phyloP scores from a whole-genome alignment of 2,329 filamentous ascomycete species.

The Monosporascus sp. region DNA sequence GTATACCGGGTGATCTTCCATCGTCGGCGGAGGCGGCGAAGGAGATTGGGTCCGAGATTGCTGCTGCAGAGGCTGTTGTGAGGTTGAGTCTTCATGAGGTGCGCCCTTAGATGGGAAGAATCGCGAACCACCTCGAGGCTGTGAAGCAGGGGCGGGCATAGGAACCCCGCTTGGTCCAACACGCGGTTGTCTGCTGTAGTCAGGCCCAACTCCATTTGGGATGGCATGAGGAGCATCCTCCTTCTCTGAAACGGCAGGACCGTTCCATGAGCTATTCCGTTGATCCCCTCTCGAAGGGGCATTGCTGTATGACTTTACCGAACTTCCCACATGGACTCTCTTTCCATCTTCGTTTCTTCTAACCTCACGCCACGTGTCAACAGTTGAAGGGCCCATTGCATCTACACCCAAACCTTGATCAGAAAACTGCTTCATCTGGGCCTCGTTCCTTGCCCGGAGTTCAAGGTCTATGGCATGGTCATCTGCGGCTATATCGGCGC shows the following conservation, averaged over 20 bases:
- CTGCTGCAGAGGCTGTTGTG: conserved; percentile 23
- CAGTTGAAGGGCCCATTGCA: conserved; percentile 42
- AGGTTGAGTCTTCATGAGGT: conserved; percentile 31
- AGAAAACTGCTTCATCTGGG: conserved; percentile 39
- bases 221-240: conserved; percentile 18
- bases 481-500: conserved; percentile 20
- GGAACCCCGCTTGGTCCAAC: conserved; percentile 7
- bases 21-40: conserved; percentile 67
- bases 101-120: conserved; percentile 56
- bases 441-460: conserved; percentile 31
- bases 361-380: conserved; percentile 45
- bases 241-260: background rate
- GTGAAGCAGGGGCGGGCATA: conserved; percentile 22
- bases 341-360: conserved; percentile 26
- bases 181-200: conserved; percentile 11
- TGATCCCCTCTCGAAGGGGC: background rate
- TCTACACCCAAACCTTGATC: conserved; percentile 40
- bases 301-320: background rate
- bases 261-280: background rate
- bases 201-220: conserved; percentile 8
- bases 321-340: conserved; percentile 22
- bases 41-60: conserved; percentile 49
- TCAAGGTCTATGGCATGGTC: conserved; percentile 40
- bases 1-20: conserved; percentile 66
- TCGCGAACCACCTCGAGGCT: conserved; percentile 48